Base-by-base conservation (phyloP, 2,329 filamentous ascomycete genomes). In the Exophiala xenobiotica region DNA sequence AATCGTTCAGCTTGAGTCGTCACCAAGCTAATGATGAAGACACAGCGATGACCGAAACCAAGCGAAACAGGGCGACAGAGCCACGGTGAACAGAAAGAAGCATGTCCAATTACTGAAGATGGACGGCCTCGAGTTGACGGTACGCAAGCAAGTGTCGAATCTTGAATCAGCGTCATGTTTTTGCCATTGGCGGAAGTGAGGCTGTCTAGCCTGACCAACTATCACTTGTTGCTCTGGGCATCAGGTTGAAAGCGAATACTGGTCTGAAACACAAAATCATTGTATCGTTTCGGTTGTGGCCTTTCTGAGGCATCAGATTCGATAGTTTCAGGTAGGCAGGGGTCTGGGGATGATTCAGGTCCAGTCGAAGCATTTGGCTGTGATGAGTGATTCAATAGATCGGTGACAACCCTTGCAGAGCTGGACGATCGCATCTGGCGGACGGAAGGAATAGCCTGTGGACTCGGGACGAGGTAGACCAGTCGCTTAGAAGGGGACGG, bases 191-290 rank as follows among this genome's bases (percentile, higher is more conserved):
- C 31, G n/a, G 18, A 16, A 35, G 18, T 35, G 12, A 35, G 31
- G 31, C 31, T 35, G 31, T 14, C 31, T 35, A 35, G 31, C 31
- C 31, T 35, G 31, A 35, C 31, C 31, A 35, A 35, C 31, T 35
- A 35, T 35, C 18, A 8, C 9, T 6, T 35, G n/a, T 16, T 16
- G 31, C 31, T 35, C 31, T 35, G n/a, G 11, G 29, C 29, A 14
- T 33, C 29, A 14, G 4, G 29, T 33, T 33, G 29, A 33, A 11
- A 12, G 12, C 31, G 31, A 35, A 4, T 12, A 5, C 12, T 35
- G n/a, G 18, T 16, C 31, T 35, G 31, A 35, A 35, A 35, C 31
- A 14, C 31, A 35, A n/a, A 35, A 14, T 35, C 6, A 14, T 16
- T 3, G 18, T 14, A 16, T 12, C 18, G 31, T 14, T 35, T 35